Conservation (phyloP, 176 grass and related monocot genomes). For the Oryza nivara region DNA sequence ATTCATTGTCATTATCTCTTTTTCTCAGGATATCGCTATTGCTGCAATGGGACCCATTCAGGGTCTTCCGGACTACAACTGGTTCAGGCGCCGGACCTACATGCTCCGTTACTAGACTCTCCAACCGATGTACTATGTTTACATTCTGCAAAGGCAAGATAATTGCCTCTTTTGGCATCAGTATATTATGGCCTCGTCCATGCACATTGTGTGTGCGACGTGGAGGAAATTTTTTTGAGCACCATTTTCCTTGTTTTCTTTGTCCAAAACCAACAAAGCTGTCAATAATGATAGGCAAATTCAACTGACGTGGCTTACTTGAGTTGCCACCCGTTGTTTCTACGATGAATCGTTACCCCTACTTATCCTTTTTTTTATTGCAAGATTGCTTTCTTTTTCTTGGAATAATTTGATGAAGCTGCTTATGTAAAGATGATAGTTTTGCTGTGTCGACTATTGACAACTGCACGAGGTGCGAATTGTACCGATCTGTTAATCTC, state of each 20-base stretch:
- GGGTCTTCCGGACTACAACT: constrained; percentile 96
- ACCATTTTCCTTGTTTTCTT: constrained; percentile 46
- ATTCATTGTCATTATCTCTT: neutral
- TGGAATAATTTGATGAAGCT: constrained; percentile 38
- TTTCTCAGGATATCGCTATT: constrained; percentile 79
- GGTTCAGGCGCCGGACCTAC: constrained; percentile 98
- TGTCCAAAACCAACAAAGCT: constrained; percentile 45
- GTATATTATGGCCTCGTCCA: constrained; percentile 51
- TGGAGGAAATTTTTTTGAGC: constrained; percentile 58
- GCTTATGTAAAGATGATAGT: constrained; percentile 50
- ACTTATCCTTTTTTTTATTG: constrained; percentile 22
- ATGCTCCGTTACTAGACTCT: constrained; percentile 85
- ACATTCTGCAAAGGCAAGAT: constrained; percentile 51
- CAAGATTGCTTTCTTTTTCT: neutral
- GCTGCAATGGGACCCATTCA: constrained; percentile 92
- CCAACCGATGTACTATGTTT: constrained; percentile 48
- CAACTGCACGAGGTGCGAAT: neutral
- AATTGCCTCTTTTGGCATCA: constrained; percentile 44
- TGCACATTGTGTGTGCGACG: constrained; percentile 41
- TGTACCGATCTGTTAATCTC: neutral
- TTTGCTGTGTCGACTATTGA: neutral
- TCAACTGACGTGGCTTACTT: constrained; percentile 50
- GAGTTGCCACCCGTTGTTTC: constrained; percentile 36
- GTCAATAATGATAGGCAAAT: constrained; percentile 76
- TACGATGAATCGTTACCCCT: constrained; percentile 28